A percentile compares a stretch with the other conserved stretches of the same genome.
phyloP scores from a whole-genome alignment of 179 eudicot genomes.

The Actinidia arguta region DNA sequence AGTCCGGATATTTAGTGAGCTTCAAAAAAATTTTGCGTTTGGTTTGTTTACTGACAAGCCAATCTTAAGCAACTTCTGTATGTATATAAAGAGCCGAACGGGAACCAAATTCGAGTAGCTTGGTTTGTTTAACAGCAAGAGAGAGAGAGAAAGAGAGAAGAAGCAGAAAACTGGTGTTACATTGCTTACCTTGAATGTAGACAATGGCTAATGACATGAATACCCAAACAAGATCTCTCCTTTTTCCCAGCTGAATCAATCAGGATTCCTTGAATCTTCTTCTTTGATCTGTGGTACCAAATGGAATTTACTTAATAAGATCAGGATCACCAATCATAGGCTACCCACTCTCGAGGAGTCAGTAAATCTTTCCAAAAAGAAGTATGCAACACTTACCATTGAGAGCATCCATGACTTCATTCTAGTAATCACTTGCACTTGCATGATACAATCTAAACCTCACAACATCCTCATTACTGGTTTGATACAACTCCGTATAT shows the following conservation, averaged over 20 bases:
- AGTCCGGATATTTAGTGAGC: no score
- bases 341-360: neutral
- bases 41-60: no score
- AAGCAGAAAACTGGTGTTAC: neutral
- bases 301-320: neutral
- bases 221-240: neutral
- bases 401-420: slow-evolving; percentile 5
- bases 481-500: neutral
- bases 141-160: neutral
- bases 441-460: slow-evolving; percentile 7
- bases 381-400: neutral
- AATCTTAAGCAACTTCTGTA: no score
- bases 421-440: neutral
- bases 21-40: no score
- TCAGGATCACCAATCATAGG: neutral
- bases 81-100: no score
- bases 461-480: neutral
- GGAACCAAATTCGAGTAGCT: no score
- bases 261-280: neutral
- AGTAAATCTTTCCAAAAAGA: neutral
- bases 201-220: slow-evolving; percentile 2
- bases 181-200: slow-evolving; percentile 19
- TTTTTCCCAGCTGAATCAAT: neutral
- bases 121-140: no score
- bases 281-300: neutral